Base-by-base conservation (phyloP, 1,139 yeast genomes). In the Saccharomyces hybrid region DNA sequence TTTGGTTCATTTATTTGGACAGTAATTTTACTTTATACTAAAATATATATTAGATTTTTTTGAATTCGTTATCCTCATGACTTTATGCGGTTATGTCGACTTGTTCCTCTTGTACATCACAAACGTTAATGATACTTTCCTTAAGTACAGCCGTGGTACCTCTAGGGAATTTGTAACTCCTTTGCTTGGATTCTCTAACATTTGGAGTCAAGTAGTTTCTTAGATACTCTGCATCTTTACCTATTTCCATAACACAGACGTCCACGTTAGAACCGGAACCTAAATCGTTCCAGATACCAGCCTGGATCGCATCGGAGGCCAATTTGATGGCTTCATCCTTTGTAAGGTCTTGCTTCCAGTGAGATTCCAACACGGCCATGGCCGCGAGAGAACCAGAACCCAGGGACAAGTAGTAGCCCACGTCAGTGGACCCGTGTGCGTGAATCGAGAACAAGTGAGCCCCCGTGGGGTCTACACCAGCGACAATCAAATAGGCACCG, bases 321-420 rank as follows among this genome's bases (percentile, higher is more conserved):
- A 93, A 78, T 61, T 82, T 82, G 74, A 91, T 83, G 25, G 98
- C 99, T 68, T 89, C 96, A 51, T 90, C 96, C 69, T 77, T 85
- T 26, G 84, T 79, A 77, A 93, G 74, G 60, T 82, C 88, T 59
- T 81, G 83, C 65, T 79, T 83, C 95, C 96, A 93, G 60, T 84
- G 80, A 47, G 95, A 81, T 73, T 93, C 99, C 65, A 93, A 77
- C 25, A 93, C 95, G 2, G 99, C 96, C 96, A 93, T 93, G n/a
- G 99, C 99, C 3, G 99, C 98, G 71, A 93, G 80, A n/a, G 97
- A 90, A 59, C 99, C 99, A 3, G 96, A 88, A 5, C 99, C 99
- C 61, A 93, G 77, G 9, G 97, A 85, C 70, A 85, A 88, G 71
- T 90, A 93, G 67, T 83, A 88, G 8, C 98, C 98, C 56, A 91